phyloP scores from a whole-genome alignment of 2,329 filamentous ascomycete species.

The Elsinoe arachidis region DNA sequence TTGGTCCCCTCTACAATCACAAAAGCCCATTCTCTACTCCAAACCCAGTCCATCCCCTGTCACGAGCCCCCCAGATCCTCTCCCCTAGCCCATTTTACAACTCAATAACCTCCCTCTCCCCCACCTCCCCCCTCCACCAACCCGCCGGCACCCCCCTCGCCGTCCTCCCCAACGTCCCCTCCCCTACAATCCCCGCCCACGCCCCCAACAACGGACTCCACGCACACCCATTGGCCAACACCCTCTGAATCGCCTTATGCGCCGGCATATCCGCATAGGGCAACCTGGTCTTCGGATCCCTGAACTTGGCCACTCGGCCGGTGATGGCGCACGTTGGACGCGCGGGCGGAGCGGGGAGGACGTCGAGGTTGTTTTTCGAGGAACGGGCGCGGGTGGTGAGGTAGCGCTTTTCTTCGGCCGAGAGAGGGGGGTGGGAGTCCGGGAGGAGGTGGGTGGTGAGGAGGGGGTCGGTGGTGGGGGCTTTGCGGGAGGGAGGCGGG shows the following conservation, averaged over 20 bases:
- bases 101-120: conserved; percentile 13
- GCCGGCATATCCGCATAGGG: conserved; percentile 71
- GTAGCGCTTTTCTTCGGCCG: conserved; percentile 41
- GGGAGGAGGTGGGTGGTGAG: conserved; percentile 46
- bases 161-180: conserved; percentile 41
- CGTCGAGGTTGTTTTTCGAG: conserved; percentile 30
- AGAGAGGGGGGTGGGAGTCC: conserved; percentile 41
- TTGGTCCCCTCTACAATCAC: background rate
- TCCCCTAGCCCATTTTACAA: background rate
- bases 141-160: conserved; percentile 72
- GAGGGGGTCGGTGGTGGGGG: conserved; percentile 18
- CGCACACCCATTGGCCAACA: conserved; percentile 63
- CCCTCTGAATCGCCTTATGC: conserved; percentile 70
- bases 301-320: conserved; percentile 68
- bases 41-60: background rate
- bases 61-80: no score
- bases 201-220: conserved; percentile 77
- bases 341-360: conserved; percentile 24
- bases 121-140: conserved; percentile 39
- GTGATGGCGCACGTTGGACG: conserved; percentile 67
- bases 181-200: conserved; percentile 59
- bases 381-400: conserved; percentile 44
- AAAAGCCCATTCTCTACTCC: background rate
- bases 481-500: conserved; percentile 13
- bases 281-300: conserved; percentile 75